Evolutionary conservation across 2,329 filamentous ascomycete species (phyloP), one percentile per base, ranked within the genome.

Genomic region (Diaporthe helianthi): DNA sequence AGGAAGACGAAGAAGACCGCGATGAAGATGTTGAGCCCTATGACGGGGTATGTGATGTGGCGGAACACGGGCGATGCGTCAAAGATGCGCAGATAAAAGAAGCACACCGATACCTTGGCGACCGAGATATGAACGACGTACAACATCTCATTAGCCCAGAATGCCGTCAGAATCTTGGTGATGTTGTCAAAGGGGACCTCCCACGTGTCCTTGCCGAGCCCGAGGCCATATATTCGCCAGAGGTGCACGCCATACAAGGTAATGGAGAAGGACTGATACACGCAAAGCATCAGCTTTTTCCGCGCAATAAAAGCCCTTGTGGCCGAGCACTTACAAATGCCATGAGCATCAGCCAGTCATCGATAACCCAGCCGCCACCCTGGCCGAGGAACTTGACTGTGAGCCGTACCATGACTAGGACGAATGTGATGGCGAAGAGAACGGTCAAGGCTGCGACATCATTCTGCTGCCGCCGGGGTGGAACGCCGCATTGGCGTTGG

Each of bases 21-120:
- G 26, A 67, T 36, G 36, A 67, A 26, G 3, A 67, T 44, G 29
- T 67, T 67, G 29, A 55, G 29, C n/a, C 49, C 64, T 6, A 67
- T 58, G 19, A 67, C 64, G 2, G 38, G 38, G 29, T 67, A 67
- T 12, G 49, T 31, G 44, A 33, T 26, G 51, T 52, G 52, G 6
- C 64, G 64, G 17, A 67, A 67, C 15, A n/a, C 12, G 12, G 49
- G 52, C 8, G 64, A 67, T 5, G 31, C 41, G 19, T 58, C 47
- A 22, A 67, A 67, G 22, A 67, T 67, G 9, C 65, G 65, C 17
- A 67, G 5, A 53, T 58, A 67, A 29, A 67, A 67, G 53, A 67
- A 67, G 29, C 65, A 67, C 22, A 60, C 47, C 9, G 65, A 67
- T 7, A 67, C 53, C 64, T 67, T 67, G 6, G 65, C 60, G n/a